phyloP scores from a whole-genome alignment of 2,329 filamentous ascomycete genomes.

The Dactylonectria estremocensis region DNA sequence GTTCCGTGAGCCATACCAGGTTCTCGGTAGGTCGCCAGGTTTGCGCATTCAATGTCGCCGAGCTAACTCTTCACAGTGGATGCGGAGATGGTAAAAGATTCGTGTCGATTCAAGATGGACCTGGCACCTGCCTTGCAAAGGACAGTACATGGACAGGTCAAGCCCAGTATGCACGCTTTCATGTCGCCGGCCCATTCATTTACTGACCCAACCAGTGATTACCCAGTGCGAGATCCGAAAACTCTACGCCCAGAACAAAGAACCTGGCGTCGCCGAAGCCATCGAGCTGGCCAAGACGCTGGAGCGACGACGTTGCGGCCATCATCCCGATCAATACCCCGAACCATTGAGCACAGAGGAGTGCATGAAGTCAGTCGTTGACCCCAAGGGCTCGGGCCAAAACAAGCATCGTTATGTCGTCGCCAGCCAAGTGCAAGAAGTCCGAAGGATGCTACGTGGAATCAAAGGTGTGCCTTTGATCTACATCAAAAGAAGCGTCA shows the following conservation, averaged over 20 bases:
- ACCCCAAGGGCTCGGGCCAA: conserved; percentile 78
- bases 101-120: conserved; percentile 90
- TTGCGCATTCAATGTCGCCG: conserved; percentile 13
- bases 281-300: conserved; percentile 83
- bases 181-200: conserved; percentile 13
- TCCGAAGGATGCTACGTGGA: conserved; percentile 75
- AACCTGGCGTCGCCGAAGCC: conserved; percentile 68
- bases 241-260: conserved; percentile 76
- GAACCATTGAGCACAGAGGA: conserved; percentile 79
- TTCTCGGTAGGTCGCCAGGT: conserved; percentile 70
- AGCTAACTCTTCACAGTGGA: conserved; percentile 71
- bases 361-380: conserved; percentile 83
- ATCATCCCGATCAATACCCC: conserved; percentile 80
- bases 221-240: conserved; percentile 87
- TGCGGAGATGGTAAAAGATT: conserved; percentile 86
- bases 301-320: conserved; percentile 84
- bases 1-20: conserved; percentile 95
- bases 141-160: conserved; percentile 89
- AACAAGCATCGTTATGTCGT: conserved; percentile 88
- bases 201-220: conserved; percentile 70
- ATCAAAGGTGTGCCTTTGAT: conserved; percentile 82
- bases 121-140: conserved; percentile 82
- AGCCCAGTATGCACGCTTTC: conserved; percentile 74
- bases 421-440: conserved; percentile 78
- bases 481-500: conserved; percentile 84